Base-by-base conservation (phyloP, 2,329 filamentous ascomycete species). In the Zymoseptoria pseudotritici region DNA sequence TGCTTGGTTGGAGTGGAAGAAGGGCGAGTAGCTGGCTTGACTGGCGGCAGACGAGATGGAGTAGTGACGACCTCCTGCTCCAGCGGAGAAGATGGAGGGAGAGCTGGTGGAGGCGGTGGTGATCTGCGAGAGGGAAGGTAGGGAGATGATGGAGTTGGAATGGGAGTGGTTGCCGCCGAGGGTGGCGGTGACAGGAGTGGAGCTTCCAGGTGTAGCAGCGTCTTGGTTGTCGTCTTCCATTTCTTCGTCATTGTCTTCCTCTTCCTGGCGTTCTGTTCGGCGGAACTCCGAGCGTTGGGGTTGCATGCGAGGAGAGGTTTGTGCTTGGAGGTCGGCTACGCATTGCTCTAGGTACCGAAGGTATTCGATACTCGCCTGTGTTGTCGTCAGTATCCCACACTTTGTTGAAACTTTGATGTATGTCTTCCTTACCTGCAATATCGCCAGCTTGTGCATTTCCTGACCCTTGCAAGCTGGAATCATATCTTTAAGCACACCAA, bases 401-500 rank as follows among this genome's bases (percentile, higher is more conserved):
- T 29, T 24, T 55, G 19, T 29, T 17, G n/a, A 20, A 21, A n/a
- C 21, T 11, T 19, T 20, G 31, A 21, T 20, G 31, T 22, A 29
- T 13, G 50, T 22, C 24, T 17, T 13, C 4, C 82, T 65, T 74
- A 95, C 92, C 84, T 97, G 91, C 55, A 97, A 77, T 67, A 97
- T 97, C 17, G 92, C 91, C 59, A 97, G 79, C 76, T 99, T 99
- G 75, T 97, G 94, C 94, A 97, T 97, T 71, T 97, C 93, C 66
- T 87, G 84, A 6, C 91, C 92, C n/a, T 84, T 86, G 74, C 94
- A 97, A 2, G 94, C 93, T 0, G 94, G 94, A 59, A 97, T 95
- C 89, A 99, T 91, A 69, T 88, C 84, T 77, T 97, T 97, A 65
- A 97, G 78, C 17, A 95, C 88, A 1, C 86, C 89, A 77, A 97